phyloP scores from a whole-genome alignment of 1,139 yeast genomes.

The Arxiozyma slooffiae region DNA sequence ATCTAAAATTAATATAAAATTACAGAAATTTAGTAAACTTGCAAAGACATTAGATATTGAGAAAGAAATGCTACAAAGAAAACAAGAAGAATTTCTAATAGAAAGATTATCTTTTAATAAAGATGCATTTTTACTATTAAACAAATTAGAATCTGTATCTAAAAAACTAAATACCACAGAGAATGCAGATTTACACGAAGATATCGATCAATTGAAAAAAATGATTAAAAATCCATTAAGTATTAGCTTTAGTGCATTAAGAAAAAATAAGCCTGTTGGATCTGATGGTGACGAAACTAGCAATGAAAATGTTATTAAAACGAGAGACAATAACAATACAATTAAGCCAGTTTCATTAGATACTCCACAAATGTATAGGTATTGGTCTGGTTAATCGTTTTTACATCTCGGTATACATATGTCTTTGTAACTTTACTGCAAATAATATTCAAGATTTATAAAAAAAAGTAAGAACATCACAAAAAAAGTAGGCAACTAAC shows the following conservation, averaged over 20 bases:
- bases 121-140: constrained; percentile 22
- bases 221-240: constrained; percentile 45
- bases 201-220: constrained; percentile 17
- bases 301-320: constrained; percentile 4
- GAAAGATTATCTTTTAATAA: constrained; percentile 59
- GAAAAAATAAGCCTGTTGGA: constrained; percentile 4
- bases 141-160: constrained; percentile 14
- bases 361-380: constrained; percentile 75
- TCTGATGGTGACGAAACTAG: constrained; percentile 7
- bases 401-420: not conserved
- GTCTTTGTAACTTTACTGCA: not conserved
- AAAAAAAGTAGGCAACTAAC: not conserved
- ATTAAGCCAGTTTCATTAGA: constrained; percentile 69
- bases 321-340: constrained; percentile 25
- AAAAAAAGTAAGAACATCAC: not conserved
- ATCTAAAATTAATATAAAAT: constrained; percentile 66
- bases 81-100: constrained; percentile 71
- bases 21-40: constrained; percentile 56
- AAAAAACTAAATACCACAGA: not conserved
- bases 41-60: constrained; percentile 76
- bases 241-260: constrained; percentile 15
- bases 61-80: constrained; percentile 59
- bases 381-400: constrained; percentile 52
- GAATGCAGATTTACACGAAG: not conserved
- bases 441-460: not conserved